phyloP scores from a whole-genome alignment of 768 basidiomycete species.

The Clitopilus passeckerianus region DNA sequence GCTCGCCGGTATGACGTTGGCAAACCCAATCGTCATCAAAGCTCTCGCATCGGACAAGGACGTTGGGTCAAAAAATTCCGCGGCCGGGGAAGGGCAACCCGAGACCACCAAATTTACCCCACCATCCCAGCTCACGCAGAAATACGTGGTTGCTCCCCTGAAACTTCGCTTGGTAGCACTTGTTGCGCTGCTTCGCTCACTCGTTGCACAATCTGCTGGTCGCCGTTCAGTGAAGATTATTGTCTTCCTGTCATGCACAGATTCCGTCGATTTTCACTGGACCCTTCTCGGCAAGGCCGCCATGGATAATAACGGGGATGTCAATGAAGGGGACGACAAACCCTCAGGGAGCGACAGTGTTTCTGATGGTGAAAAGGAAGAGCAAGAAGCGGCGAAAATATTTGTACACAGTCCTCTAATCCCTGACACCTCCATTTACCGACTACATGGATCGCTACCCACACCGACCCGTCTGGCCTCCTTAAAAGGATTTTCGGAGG shows the following conservation, averaged over 20 bases:
- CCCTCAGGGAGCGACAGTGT: conserved; percentile 10
- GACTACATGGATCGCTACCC: conserved; percentile 91
- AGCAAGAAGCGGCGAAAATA: conserved; percentile 31
- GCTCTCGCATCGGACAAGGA: conserved; percentile 21
- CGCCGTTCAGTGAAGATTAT: conserved; percentile 70
- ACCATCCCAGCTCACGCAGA: conserved; percentile 89
- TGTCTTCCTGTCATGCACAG: conserved; percentile 95
- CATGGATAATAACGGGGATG: conserved; percentile 46
- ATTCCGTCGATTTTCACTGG: conserved; percentile 98
- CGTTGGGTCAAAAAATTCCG: neutral
- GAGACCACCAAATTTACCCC: conserved; percentile 66
- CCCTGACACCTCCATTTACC: conserved; percentile 77
- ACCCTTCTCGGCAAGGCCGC: conserved; percentile 65
- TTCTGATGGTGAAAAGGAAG: conserved; percentile 21
- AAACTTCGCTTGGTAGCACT: conserved; percentile 94
- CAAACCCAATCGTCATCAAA: conserved; percentile 80
- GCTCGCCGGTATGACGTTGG: conserved; percentile 77
- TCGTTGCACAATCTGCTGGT: conserved; percentile 59
- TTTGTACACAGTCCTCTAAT: conserved; percentile 69
- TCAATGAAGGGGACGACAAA: conserved; percentile 11
- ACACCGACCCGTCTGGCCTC: conserved; percentile 76
- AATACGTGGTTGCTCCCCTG: conserved; percentile 84
- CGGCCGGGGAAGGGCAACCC: neutral
- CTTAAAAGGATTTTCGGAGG: conserved; percentile 72
- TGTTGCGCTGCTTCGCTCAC: conserved; percentile 75